These are phyloP conservation scores for Phytophthora melonis DNA, from an alignment of 352 stramenopile genomes.

Conservation along the genomic window DNA sequence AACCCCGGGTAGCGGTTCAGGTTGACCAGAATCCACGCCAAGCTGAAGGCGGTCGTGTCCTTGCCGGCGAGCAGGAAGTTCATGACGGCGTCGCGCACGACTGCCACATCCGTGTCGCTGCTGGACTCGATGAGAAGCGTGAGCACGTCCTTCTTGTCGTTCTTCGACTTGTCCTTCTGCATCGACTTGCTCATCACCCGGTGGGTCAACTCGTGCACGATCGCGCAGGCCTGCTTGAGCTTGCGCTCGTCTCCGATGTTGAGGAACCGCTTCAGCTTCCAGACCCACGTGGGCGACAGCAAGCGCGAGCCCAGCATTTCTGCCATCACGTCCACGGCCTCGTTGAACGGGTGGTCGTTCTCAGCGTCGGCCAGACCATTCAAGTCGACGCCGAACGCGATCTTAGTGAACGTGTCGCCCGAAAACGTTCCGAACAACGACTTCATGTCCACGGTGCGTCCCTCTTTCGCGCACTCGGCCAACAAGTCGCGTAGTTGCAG, in stretches of 20 bases:
- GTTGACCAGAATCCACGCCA: constrained; percentile 59
- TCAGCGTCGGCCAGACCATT: constrained; percentile 24
- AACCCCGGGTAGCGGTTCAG: constrained; percentile 49
- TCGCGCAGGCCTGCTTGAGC: constrained; percentile 23
- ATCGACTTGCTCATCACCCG: constrained; percentile 42
- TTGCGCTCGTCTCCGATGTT: constrained; percentile 36
- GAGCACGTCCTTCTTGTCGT: constrained; percentile 5
- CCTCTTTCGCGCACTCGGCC: background rate
- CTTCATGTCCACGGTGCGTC: background rate
- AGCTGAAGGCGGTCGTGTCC: constrained; percentile 50
- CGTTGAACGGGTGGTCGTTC: constrained; percentile 25
- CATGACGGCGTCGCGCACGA: too few relatives aligned
- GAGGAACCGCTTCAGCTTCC: constrained; percentile 38
- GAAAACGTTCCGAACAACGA: too few relatives aligned
- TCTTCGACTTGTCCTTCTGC: constrained; percentile 7
- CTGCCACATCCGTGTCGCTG: background rate
- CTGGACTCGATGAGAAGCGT: constrained; percentile 14
- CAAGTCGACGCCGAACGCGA: constrained; percentile 65
- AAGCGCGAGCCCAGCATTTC: constrained; percentile 35
- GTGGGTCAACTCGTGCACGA: constrained; percentile 32
- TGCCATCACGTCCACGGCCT: constrained; percentile 20
- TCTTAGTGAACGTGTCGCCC: constrained; percentile 70
- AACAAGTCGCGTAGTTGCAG: constrained; percentile 7
- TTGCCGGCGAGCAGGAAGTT: constrained; percentile 64
- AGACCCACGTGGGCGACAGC: constrained; percentile 35